Evolutionary conservation across 495 filamentous ascomycete genomes (phyloP).

Genomic region (Parmelia sp.): DNA sequence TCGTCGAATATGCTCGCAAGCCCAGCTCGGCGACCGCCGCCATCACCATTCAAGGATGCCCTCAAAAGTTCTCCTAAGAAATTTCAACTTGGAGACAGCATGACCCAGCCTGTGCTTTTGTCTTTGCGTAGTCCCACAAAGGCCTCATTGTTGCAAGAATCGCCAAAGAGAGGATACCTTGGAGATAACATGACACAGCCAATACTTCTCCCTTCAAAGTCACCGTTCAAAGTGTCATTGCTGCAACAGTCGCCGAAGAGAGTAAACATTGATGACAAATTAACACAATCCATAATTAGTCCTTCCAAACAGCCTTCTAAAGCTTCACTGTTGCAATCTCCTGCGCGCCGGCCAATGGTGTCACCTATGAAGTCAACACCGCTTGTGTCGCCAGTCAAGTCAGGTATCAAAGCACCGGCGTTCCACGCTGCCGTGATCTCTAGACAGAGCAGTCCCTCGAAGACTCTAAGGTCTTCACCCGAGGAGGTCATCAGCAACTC

Average conservation of each 20-base stretch:
- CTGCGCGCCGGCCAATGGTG: slow-evolving; percentile 20
- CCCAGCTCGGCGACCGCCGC: slow-evolving; percentile 44
- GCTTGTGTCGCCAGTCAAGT: neutral
- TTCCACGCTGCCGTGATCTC: neutral
- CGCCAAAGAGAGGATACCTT: slow-evolving; percentile 41
- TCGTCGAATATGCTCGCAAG: slow-evolving; percentile 37
- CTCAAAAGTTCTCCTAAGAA: slow-evolving; percentile 34
- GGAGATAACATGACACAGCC: slow-evolving; percentile 34
- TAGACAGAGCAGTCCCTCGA: neutral
- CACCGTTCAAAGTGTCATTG: slow-evolving; percentile 25
- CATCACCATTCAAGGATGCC: slow-evolving; percentile 46
- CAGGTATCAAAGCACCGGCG: neutral
- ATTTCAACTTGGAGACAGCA: slow-evolving; percentile 16
- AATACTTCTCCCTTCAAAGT: slow-evolving; percentile 31
- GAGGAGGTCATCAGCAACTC: slow-evolving; percentile 6
- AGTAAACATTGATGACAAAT: slow-evolving; percentile 35
- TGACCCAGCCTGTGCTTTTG: slow-evolving; percentile 18
- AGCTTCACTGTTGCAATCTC: slow-evolving; percentile 26
- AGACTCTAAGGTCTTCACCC: neutral
- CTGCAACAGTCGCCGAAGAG: slow-evolving; percentile 40
- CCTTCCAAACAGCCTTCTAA: slow-evolving; percentile 30
- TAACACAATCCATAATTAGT: slow-evolving; percentile 29
- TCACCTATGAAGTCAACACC: slow-evolving; percentile 8
- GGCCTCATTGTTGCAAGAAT: slow-evolving; percentile 37
- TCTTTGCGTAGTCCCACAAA: slow-evolving; percentile 24